Evolutionary conservation across 2,329 filamentous ascomycete species (phyloP).

Genomic region (Paecilomyces dactylethromorphus): DNA sequence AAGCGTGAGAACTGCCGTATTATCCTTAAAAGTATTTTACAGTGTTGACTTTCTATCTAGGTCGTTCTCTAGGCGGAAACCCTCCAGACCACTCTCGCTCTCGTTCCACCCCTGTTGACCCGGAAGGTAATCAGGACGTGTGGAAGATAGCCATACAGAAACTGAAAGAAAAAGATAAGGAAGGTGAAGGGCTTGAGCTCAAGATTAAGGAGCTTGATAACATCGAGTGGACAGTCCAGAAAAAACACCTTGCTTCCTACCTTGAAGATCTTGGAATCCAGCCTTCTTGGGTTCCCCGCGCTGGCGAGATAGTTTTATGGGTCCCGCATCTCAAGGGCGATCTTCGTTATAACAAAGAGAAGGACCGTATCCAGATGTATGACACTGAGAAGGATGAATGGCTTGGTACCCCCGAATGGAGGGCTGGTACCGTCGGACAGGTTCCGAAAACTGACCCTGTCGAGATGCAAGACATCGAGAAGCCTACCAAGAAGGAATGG

Average conservation of each 20-base stretch:
- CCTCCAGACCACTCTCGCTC: not conserved
- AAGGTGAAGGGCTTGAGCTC: constrained; percentile 32
- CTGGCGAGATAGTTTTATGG: constrained; percentile 54
- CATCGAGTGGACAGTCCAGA: constrained; percentile 52
- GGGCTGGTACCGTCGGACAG: constrained; percentile 52
- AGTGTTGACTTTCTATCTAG: not conserved
- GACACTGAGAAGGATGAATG: constrained; percentile 25
- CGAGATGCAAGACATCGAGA: constrained; percentile 41
- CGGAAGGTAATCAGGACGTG: constrained; percentile 50
- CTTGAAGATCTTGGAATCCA: constrained; percentile 38
- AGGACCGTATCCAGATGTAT: constrained; percentile 25
- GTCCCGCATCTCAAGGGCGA: constrained; percentile 27
- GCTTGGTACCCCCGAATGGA: constrained; percentile 43
- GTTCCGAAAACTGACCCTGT: constrained; percentile 36
- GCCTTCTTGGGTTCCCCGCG: constrained; percentile 47
- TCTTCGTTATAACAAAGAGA: constrained; percentile 27
- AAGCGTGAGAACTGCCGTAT: not conserved
- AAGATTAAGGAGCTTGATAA: constrained; percentile 45
- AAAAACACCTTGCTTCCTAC: constrained; percentile 33
- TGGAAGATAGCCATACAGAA: constrained; percentile 45
- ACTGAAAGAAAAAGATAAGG: constrained; percentile 32
- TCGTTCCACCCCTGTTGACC: constrained; percentile 27
- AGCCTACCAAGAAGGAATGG: constrained; percentile 30
- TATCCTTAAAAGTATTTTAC: not conserved
- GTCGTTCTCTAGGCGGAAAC: constrained; percentile 1